Evolutionary conservation across 2,329 filamentous ascomycete genomes (phyloP).

Genomic region (Didymella glomerata): DNA sequence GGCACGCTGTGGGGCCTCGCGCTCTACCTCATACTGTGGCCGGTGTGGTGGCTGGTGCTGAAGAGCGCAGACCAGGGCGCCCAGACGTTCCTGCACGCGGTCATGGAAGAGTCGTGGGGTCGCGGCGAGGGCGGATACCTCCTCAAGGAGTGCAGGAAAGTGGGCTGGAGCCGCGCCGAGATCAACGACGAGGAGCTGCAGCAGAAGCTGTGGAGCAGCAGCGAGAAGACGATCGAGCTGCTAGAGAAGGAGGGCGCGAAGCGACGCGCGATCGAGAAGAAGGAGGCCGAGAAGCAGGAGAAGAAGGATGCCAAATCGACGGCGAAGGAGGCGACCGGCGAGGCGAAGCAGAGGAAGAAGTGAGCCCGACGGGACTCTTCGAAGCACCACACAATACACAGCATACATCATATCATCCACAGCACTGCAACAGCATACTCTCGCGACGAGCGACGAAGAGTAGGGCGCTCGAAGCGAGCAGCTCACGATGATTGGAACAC

Average conservation of each 20-base stretch:
- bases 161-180: constrained; percentile 75
- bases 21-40: constrained; percentile 79
- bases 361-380: constrained; percentile 13
- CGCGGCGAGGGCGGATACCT: constrained; percentile 73
- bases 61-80: constrained; percentile 86
- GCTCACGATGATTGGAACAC: not conserved
- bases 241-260: constrained; percentile 81
- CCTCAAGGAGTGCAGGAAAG: constrained; percentile 87
- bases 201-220: constrained; percentile 89
- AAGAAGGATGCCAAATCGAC: constrained; percentile 39
- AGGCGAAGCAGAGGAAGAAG: constrained; percentile 39
- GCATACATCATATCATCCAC: not conserved
- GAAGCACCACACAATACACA: not conserved
- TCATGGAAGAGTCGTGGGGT: constrained; percentile 79
- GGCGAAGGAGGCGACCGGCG: constrained; percentile 29
- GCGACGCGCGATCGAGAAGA: constrained; percentile 66
- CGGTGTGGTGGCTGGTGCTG: constrained; percentile 84
- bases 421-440: not conserved
- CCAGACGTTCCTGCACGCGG: constrained; percentile 84
- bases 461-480: not conserved
- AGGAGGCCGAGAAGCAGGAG: constrained; percentile 52
- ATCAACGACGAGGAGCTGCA: constrained; percentile 80
- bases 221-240: constrained; percentile 78
- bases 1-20: constrained; percentile 83
- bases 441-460: not conserved